Conservation (phyloP, 179 eudicot genomes). For the Nepenthes alata region DNA sequence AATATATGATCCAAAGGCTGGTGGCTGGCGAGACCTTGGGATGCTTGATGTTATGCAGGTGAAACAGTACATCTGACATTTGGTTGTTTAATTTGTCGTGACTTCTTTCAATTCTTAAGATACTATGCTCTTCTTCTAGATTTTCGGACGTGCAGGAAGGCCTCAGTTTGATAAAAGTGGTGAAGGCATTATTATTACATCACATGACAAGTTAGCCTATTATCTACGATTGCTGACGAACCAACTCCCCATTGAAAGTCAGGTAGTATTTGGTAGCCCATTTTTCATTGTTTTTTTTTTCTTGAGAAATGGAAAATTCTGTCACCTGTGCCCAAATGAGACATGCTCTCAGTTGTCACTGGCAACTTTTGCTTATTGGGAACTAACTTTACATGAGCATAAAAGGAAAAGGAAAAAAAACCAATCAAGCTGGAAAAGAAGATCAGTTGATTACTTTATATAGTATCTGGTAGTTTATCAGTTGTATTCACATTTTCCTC, state of each 20-base stretch:
- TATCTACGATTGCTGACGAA: conserved; percentile 82
- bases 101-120: conserved; percentile 1
- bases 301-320: no score
- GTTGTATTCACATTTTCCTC: neutral
- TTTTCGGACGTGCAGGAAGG: conserved; percentile 99
- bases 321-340: no score
- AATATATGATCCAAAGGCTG: conserved; percentile 96
- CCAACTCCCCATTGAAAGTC: conserved; percentile 99
- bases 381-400: neutral
- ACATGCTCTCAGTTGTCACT: neutral
- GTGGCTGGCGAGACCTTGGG: conserved; percentile 98
- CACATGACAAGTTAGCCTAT: conserved; percentile 86
- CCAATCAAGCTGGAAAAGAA: no score
- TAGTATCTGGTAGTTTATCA: no score
- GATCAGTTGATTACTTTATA: no score
- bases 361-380: neutral
- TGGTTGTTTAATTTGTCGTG: neutral
- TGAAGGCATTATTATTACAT: conserved; percentile 95
- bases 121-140: conserved; percentile 27
- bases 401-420: neutral
- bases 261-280: conserved; percentile 27
- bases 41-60: conserved; percentile 99
- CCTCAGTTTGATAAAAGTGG: conserved; percentile 99
- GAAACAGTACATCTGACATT: conserved; percentile 1
- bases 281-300: no score